These are phyloP conservation scores for Hyaloraphidium curvatum DNA, from an alignment of 192 early-diverging fungal species.

Conservation along the genomic window DNA sequence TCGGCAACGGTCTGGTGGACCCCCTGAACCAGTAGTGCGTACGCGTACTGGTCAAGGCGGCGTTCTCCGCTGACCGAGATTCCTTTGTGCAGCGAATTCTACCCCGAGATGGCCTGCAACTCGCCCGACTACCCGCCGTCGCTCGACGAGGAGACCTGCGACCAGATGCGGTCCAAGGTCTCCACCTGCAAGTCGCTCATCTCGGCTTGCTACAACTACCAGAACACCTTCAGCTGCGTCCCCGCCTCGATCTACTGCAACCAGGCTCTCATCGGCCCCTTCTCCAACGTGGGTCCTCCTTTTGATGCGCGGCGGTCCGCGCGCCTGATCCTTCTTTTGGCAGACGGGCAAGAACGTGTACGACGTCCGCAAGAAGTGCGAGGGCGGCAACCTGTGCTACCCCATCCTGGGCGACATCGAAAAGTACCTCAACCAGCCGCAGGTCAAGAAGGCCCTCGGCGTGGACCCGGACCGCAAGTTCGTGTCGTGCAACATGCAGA, in stretches of 20 bases:
- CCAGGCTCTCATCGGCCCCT: constrained; percentile 53
- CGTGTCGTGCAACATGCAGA: constrained; percentile 64
- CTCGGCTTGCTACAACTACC: constrained; percentile 65
- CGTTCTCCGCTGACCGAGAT: neutral
- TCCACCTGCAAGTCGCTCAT: constrained; percentile 57
- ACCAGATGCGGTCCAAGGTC: constrained; percentile 51
- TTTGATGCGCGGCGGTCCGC: no score
- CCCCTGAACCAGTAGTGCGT: constrained; percentile 56
- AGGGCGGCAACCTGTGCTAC: constrained; percentile 69
- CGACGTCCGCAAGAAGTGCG: constrained; percentile 78
- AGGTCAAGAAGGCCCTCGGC: constrained; percentile 58
- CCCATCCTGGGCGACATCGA: constrained; percentile 63
- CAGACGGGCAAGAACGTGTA: constrained; percentile 47
- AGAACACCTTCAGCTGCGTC: constrained; percentile 56
- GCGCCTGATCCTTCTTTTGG: no score
- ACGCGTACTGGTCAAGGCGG: constrained; percentile 24
- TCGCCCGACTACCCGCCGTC: constrained; percentile 41
- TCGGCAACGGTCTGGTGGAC: constrained; percentile 87
- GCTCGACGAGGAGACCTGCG: constrained; percentile 46
- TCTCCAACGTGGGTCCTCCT: constrained; percentile 61
- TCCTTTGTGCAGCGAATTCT: neutral
- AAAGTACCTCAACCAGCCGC: constrained; percentile 50
- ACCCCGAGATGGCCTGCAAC: constrained; percentile 12
- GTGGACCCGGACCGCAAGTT: constrained; percentile 44
- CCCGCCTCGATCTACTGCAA: constrained; percentile 61